These are phyloP conservation scores for Pleurotus cornucopiae DNA, from an alignment of 768 basidiomycete species.

Conservation along the genomic window DNA sequence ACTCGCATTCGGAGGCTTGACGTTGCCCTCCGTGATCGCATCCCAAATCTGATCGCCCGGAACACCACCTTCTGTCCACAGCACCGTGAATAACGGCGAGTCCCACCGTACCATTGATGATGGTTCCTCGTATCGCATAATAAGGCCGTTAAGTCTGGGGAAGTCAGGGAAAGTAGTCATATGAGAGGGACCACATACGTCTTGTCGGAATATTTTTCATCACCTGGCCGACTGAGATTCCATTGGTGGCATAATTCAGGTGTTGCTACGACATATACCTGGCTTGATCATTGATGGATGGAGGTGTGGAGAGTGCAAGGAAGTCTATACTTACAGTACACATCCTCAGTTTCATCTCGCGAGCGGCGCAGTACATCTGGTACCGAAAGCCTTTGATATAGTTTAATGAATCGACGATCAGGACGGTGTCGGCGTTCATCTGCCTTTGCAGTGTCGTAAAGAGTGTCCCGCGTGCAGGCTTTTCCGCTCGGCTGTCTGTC, in stretches of 20 bases:
- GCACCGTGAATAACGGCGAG: slow-evolving; percentile 85
- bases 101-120: slow-evolving; percentile 99
- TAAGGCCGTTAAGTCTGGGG: slow-evolving; percentile 75
- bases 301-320: background rate
- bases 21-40: slow-evolving; percentile 68
- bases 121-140: slow-evolving; percentile 91
- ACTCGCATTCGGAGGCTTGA: slow-evolving; percentile 88
- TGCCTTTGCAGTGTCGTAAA: slow-evolving; percentile 80
- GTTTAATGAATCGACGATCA: slow-evolving; percentile 89
- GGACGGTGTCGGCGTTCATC: slow-evolving; percentile 66
- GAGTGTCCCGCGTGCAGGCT: slow-evolving; percentile 78
- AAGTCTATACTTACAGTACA: slow-evolving; percentile 65
- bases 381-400: slow-evolving; percentile 99
- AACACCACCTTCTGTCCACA: slow-evolving; percentile 66
- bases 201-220: slow-evolving; percentile 51
- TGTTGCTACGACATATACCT: slow-evolving; percentile 76
- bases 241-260: slow-evolving; percentile 74
- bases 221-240: slow-evolving; percentile 54
- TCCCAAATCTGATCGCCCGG: slow-evolving; percentile 75
- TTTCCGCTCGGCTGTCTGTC: slow-evolving; percentile 77
- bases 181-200: slow-evolving; percentile 52
- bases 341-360: slow-evolving; percentile 79
- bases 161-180: background rate
- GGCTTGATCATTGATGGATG: slow-evolving; percentile 17
- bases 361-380: slow-evolving; percentile 94